Conservation (phyloP, 441 rosid species). For the Populus hybrid region DNA sequence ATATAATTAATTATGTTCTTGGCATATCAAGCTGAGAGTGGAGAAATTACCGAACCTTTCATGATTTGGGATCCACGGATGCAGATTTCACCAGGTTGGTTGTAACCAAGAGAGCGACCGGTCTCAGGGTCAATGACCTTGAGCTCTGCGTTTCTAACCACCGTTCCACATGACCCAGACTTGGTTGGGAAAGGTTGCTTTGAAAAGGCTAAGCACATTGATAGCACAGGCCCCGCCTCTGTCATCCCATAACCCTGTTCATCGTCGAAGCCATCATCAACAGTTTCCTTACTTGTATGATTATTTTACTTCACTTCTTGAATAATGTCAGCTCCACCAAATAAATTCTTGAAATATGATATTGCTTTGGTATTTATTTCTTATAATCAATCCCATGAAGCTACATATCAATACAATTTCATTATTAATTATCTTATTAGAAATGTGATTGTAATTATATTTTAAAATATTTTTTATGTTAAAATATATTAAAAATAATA, state of each 20-base stretch:
- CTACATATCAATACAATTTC: too few species aligned
- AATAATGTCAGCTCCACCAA: too few species aligned
- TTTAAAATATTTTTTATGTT: too few species aligned
- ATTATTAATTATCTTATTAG: too few species aligned
- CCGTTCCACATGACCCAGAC: conserved; percentile 92
- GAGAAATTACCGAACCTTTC: conserved; percentile 48
- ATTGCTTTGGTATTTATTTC: too few species aligned
- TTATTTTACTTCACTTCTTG: too few species aligned
- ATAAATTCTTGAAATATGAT: too few species aligned
- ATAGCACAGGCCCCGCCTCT: conserved; percentile 91
- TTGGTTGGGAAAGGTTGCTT: conserved; percentile 73
- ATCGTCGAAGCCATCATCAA: not conserved
- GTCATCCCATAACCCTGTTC: conserved; percentile 97
- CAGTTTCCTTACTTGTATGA: not conserved
- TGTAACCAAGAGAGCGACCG: conserved; percentile 54
- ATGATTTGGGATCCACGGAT: conserved; percentile 84
- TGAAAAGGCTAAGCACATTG: conserved; percentile 85
- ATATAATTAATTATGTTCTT: not conserved
- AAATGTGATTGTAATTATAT: too few species aligned
- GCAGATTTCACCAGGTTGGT: conserved; percentile 90
- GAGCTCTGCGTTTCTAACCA: conserved; percentile 88
- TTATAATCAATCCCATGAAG: too few species aligned
- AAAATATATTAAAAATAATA: too few species aligned
- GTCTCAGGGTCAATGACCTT: conserved; percentile 80
- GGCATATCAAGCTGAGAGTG: not conserved